Percentiles rank a stretch among this genome's conserved stretches.
Evolutionary conservation across 768 basidiomycete species (phyloP).

Genomic region (Kwoniella sp.): DNA sequence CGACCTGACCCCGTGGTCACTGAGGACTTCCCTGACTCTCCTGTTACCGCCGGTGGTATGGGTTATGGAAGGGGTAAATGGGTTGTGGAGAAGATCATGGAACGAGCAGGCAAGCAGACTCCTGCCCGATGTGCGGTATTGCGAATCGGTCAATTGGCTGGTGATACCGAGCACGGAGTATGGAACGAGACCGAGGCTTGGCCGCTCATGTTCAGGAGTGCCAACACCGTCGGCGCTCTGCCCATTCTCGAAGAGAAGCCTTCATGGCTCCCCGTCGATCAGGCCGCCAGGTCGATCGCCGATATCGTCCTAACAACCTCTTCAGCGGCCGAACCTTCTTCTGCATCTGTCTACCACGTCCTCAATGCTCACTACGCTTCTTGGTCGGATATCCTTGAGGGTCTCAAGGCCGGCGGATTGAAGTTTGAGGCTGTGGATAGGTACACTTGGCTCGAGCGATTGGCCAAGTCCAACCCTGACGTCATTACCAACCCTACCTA

Average conservation of each 20-base stretch:
- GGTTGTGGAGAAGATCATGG: slow-evolving; percentile 62
- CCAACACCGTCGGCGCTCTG: slow-evolving; percentile 54
- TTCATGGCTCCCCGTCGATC: slow-evolving; percentile 64
- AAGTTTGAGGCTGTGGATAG: slow-evolving; percentile 57
- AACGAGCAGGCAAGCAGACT: slow-evolving; percentile 56
- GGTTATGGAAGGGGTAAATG: slow-evolving; percentile 60
- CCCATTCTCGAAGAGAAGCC: slow-evolving; percentile 56
- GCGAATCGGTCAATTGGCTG: slow-evolving; percentile 65
- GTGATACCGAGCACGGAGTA: slow-evolving; percentile 60
- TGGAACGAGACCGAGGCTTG: slow-evolving; percentile 64
- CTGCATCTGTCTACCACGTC: slow-evolving; percentile 57
- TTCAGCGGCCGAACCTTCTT: slow-evolving; percentile 6
- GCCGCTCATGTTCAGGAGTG: slow-evolving; percentile 60
- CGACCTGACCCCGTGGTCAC: slow-evolving; percentile 49
- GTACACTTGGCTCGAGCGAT: slow-evolving; percentile 57
- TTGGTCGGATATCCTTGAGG: slow-evolving; percentile 59
- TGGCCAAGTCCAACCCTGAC: slow-evolving; percentile 57
- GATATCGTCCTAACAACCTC: slow-evolving; percentile 57
- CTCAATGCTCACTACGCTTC: slow-evolving; percentile 54
- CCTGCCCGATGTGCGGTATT: slow-evolving; percentile 56
- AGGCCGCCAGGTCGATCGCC: slow-evolving; percentile 60
- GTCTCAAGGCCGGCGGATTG: slow-evolving; percentile 57
- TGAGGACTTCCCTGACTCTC: slow-evolving; percentile 56
- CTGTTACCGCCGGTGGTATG: slow-evolving; percentile 54
- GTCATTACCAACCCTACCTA: slow-evolving; percentile 58